phyloP scores from a whole-genome alignment of 352 stramenopile genomes.

The Pythium diclinum region DNA sequence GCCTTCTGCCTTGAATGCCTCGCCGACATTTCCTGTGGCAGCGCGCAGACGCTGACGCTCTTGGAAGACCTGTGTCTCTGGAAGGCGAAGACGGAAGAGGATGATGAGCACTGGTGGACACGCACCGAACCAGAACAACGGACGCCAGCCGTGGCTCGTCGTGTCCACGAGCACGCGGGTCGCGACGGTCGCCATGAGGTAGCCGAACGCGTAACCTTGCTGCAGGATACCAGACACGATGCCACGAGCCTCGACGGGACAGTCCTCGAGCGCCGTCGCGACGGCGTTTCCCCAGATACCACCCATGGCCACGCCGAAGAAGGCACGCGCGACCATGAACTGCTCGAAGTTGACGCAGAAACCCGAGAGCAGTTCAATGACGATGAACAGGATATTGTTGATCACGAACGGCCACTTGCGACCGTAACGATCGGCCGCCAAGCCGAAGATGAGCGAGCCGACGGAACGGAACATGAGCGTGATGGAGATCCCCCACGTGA shows the following conservation, averaged over 20 bases:
- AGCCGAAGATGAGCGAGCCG: conserved; percentile 39
- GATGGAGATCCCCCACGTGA: conserved; percentile 55
- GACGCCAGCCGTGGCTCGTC: conserved; percentile 40
- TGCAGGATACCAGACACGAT: conserved; percentile 51
- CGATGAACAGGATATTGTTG: background rate
- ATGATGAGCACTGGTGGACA: conserved; percentile 45
- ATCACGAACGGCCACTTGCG: conserved; percentile 35
- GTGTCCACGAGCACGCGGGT: conserved; percentile 34
- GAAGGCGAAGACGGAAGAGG: conserved; percentile 24
- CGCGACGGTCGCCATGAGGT: conserved; percentile 38
- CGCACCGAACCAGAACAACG: conserved; percentile 42
- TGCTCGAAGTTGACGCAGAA: background rate
- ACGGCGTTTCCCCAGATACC: conserved; percentile 42
- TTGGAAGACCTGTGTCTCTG: conserved; percentile 6
- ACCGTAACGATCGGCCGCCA: conserved; percentile 41
- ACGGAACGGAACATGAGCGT: conserved; percentile 51
- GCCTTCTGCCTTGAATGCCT: background rate
- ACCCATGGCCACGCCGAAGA: conserved; percentile 43
- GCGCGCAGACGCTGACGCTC: conserved; percentile 10
- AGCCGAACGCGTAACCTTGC: conserved; percentile 44
- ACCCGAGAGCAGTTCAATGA: background rate
- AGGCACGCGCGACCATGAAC: conserved; percentile 27
- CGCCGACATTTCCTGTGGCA: conserved; percentile 14
- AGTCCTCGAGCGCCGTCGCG: conserved; percentile 41
- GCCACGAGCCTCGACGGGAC: conserved; percentile 30